These are phyloP conservation scores for Neonectria magnoliae DNA, from an alignment of 2,329 filamentous ascomycete species.

Conservation along the genomic window DNA sequence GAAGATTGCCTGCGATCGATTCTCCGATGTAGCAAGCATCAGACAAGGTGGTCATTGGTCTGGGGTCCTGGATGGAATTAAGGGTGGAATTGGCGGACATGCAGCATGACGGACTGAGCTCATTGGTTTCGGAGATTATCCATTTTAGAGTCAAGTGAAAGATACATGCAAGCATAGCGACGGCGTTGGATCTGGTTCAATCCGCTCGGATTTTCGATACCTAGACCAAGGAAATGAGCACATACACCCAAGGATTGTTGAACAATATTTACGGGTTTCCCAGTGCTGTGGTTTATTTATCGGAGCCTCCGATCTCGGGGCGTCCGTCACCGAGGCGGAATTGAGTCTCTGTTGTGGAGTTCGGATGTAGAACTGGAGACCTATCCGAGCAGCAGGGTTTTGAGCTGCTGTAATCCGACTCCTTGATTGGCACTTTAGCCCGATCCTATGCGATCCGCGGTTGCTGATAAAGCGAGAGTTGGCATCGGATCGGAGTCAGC, in stretches of 20 bases:
- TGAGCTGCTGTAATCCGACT: background rate
- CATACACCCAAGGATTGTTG: background rate
- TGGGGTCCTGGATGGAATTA: slow-evolving; percentile 62
- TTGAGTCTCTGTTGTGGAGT: background rate
- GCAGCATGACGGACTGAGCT: slow-evolving; percentile 31
- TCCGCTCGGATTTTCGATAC: background rate
- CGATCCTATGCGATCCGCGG: background rate
- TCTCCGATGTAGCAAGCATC: slow-evolving; percentile 59
- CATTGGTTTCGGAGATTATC: background rate
- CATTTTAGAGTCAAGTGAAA: background rate
- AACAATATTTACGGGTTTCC: no score
- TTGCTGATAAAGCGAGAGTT: background rate
- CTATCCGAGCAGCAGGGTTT: background rate
- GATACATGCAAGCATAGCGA: slow-evolving; percentile 38
- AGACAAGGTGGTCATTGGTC: slow-evolving; percentile 58
- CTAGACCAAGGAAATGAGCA: background rate
- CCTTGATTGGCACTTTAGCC: background rate
- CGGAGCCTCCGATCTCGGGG: background rate
- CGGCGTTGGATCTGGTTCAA: slow-evolving; percentile 33
- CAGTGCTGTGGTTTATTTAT: background rate
- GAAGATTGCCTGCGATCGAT: slow-evolving; percentile 73
- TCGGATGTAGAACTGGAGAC: background rate
- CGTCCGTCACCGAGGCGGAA: background rate
- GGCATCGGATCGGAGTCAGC: background rate
- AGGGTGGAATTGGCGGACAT: slow-evolving; percentile 53